phyloP scores from a whole-genome alignment of 129 eudicot genomes.

The Tagetes erecta region DNA sequence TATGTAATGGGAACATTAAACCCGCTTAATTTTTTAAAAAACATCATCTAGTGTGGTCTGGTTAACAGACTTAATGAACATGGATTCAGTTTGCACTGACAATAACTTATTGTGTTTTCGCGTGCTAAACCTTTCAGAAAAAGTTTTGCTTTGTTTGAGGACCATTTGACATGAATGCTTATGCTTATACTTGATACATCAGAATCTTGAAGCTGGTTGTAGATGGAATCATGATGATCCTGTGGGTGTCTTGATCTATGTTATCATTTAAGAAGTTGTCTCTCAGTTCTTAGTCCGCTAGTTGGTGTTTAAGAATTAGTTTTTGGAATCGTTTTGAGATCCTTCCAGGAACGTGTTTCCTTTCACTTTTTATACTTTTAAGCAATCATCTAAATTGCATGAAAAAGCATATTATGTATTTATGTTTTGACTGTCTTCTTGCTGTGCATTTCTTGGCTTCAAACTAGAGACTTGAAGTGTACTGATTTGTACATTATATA shows the following conservation, averaged over 20 bases:
- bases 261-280: background rate
- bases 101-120: constrained; percentile 4
- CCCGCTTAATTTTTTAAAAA: background rate
- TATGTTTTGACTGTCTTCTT: no score
- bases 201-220: constrained; percentile 7
- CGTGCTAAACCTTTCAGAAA: background rate
- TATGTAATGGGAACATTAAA: background rate
- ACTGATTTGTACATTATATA: constrained; percentile 7
- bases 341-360: background rate
- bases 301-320: background rate
- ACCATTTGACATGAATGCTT: background rate
- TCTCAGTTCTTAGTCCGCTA: background rate
- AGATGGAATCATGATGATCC: background rate
- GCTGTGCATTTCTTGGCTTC: background rate
- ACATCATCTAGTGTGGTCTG: background rate
- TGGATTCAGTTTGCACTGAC: background rate
- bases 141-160: constrained; percentile 6
- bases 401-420: background rate
- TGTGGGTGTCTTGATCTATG: background rate
- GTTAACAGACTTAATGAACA: constrained; percentile 7
- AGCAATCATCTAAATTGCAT: background rate
- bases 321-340: background rate
- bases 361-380: background rate
- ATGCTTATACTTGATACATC: background rate
- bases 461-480: background rate